Evolutionary conservation across 768 basidiomycete genomes (phyloP).

Genomic region (Mycena rosella): DNA sequence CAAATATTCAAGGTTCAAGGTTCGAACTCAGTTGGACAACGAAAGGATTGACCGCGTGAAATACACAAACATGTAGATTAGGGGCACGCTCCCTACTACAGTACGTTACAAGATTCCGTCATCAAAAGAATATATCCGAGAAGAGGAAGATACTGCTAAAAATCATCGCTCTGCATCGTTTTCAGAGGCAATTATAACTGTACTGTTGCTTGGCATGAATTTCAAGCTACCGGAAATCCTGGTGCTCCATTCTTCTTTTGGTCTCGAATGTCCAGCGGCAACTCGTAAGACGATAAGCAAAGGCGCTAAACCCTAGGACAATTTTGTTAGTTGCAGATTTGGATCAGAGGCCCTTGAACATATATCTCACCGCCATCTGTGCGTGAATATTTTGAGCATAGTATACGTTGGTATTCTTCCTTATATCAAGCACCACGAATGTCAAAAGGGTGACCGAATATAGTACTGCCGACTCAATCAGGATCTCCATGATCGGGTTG

Average conservation of each 20-base stretch:
- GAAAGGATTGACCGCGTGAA: too few species aligned
- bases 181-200: not conserved
- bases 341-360: not conserved
- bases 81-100: too few species aligned
- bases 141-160: too few species aligned
- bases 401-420: conserved; percentile 8
- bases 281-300: conserved; percentile 21
- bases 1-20: too few species aligned
- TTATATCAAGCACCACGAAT: conserved; percentile 18
- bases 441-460: conserved; percentile 16
- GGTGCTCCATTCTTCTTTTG: conserved; percentile 18
- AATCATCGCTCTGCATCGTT: too few species aligned
- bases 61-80: too few species aligned
- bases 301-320: conserved; percentile 18
- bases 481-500: conserved; percentile 24
- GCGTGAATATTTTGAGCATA: conserved; percentile 30
- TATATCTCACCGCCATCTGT: conserved; percentile 14
- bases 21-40: too few species aligned
- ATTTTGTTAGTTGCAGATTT: not conserved
- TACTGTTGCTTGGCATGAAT: not conserved
- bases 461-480: conserved; percentile 20
- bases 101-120: too few species aligned
- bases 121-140: too few species aligned
- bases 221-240: not conserved
- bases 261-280: conserved; percentile 9